Evolutionary conservation across 2,329 filamentous ascomycete genomes (phyloP).

Genomic region (Alternaria atra): DNA sequence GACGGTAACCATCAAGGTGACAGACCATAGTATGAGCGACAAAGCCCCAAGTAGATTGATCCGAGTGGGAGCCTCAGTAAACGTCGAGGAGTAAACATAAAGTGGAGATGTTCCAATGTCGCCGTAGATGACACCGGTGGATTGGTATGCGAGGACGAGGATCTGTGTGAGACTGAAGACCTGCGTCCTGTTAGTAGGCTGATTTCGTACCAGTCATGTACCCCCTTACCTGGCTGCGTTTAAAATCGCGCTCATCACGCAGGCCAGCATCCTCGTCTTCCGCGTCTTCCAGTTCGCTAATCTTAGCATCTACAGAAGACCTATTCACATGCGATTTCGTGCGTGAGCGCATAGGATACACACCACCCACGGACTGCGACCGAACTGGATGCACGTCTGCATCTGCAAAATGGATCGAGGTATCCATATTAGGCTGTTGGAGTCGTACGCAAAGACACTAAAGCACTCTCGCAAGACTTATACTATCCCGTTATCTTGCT

Average conservation of each 20-base stretch:
- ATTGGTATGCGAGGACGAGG: slow-evolving; percentile 64
- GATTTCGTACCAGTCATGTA: not conserved
- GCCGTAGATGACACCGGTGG: slow-evolving; percentile 73
- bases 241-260: slow-evolving; percentile 42
- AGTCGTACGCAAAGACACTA: slow-evolving; percentile 1
- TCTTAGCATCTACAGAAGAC: slow-evolving; percentile 70
- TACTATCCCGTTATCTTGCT: slow-evolving; percentile 24
- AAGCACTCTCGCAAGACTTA: slow-evolving; percentile 22
- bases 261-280: slow-evolving; percentile 47
- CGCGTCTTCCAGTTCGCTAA: slow-evolving; percentile 47
- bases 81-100: slow-evolving; percentile 76
- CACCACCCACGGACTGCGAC: slow-evolving; percentile 32
- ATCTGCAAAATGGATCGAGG: slow-evolving; percentile 35
- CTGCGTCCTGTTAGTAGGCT: slow-evolving; percentile 29
- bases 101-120: slow-evolving; percentile 74
- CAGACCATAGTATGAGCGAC: slow-evolving; percentile 74
- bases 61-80: slow-evolving; percentile 60
- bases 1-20: slow-evolving; percentile 73
- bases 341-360: slow-evolving; percentile 33
- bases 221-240: slow-evolving; percentile 38
- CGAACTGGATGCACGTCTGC: slow-evolving; percentile 16
- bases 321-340: slow-evolving; percentile 28
- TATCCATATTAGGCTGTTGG: slow-evolving; percentile 27
- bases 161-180: slow-evolving; percentile 39
- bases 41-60: slow-evolving; percentile 70